phyloP scores from a whole-genome alignment of 129 eudicot genomes.

The Saposhnikovia divaricata region DNA sequence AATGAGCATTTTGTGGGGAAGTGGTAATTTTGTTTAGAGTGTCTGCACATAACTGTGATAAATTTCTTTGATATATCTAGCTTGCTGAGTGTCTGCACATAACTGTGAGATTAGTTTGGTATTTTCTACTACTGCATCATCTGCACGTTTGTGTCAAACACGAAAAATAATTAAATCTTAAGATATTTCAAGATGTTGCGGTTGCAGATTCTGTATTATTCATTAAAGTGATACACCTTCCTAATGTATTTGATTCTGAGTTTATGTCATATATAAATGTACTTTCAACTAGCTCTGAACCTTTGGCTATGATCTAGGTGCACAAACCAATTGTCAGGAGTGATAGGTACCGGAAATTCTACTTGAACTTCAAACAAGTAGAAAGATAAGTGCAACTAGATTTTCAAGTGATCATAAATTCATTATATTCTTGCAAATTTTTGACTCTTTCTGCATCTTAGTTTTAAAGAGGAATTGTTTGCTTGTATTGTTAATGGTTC shows the following conservation, averaged over 20 bases:
- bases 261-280: neutral
- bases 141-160: neutral
- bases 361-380: neutral
- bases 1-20: neutral
- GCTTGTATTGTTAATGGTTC: neutral
- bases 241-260: neutral
- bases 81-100: neutral
- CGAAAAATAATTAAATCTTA: too few relatives aligned
- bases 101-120: neutral
- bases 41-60: neutral
- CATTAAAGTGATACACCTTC: too few relatives aligned
- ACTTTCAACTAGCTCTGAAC: neutral
- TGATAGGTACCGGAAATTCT: neutral
- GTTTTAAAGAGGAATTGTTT: neutral
- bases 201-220: neutral
- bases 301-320: neutral
- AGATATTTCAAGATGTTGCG: neutral
- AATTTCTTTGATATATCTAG: neutral
- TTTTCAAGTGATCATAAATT: neutral
- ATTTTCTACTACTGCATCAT: neutral
- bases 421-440: neutral
- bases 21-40: neutral
- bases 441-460: neutral
- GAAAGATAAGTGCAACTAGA: neutral
- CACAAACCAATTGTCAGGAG: too few relatives aligned